phyloP scores from a whole-genome alignment of 495 filamentous ascomycete species.

The Ramalina intermedia region DNA sequence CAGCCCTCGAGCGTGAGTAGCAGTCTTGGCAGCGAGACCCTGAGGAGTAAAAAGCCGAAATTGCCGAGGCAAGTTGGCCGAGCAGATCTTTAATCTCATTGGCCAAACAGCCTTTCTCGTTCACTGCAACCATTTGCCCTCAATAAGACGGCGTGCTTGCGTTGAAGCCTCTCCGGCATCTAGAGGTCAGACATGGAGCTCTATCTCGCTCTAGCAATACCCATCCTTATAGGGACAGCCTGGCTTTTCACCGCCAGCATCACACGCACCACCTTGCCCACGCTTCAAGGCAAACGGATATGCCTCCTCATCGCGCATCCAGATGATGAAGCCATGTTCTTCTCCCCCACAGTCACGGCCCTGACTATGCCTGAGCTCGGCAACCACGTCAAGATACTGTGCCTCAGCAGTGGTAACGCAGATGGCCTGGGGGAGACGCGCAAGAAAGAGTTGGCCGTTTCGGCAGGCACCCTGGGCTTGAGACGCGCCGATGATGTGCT shows the following conservation, averaged over 20 bases:
- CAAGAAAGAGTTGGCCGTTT: slow-evolving; percentile 68
- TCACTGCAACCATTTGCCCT: too few species aligned
- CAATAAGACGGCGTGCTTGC: not conserved
- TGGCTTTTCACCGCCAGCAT: slow-evolving; percentile 45
- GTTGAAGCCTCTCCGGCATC: not conserved
- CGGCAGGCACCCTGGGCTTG: slow-evolving; percentile 60
- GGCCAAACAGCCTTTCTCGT: too few species aligned
- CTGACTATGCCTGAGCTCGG: slow-evolving; percentile 59
- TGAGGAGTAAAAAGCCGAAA: too few species aligned
- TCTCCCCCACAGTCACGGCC: slow-evolving; percentile 72
- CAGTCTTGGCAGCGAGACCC: too few species aligned
- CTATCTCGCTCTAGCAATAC: slow-evolving; percentile 40
- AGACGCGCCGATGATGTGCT: slow-evolving; percentile 59
- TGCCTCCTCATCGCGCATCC: slow-evolving; percentile 90
- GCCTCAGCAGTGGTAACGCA: slow-evolving; percentile 78
- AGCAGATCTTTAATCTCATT: too few species aligned
- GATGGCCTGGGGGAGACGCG: slow-evolving; percentile 73
- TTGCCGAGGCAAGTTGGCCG: too few species aligned
- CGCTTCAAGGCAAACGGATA: slow-evolving; percentile 62
- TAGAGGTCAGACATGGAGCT: slow-evolving; percentile 20
- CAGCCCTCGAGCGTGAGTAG: too few species aligned
- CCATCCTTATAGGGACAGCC: slow-evolving; percentile 39
- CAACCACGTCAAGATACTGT: slow-evolving; percentile 88
- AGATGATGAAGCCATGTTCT: slow-evolving; percentile 99
- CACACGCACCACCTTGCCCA: slow-evolving; percentile 45